Evolutionary conservation across 2,329 filamentous ascomycete species (phyloP).

Genomic region (Talaromyces sp.): DNA sequence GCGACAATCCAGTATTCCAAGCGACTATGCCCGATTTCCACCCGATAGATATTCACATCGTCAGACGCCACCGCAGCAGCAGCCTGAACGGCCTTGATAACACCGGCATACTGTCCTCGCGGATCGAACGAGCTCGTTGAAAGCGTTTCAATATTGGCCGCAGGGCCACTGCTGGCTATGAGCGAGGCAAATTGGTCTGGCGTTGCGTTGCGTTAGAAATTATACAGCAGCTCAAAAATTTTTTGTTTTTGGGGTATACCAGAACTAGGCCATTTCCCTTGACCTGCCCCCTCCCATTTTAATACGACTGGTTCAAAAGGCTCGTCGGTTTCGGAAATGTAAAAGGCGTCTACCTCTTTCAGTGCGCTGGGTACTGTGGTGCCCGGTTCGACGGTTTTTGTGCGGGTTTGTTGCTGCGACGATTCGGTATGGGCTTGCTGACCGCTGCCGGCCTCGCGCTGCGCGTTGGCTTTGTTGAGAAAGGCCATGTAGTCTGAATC

Average conservation of each 20-base stretch:
- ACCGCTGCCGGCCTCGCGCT: constrained; percentile 38
- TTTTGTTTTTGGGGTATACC: no score
- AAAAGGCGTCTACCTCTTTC: constrained; percentile 57
- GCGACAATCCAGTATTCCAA: constrained; percentile 77
- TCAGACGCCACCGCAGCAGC: constrained; percentile 16
- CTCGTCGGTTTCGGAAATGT: constrained; percentile 79
- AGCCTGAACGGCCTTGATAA: constrained; percentile 50
- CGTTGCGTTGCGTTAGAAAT: not conserved
- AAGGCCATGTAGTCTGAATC: constrained; percentile 83
- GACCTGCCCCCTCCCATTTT: constrained; percentile 43
- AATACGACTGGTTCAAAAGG: constrained; percentile 74
- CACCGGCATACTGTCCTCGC: constrained; percentile 58
- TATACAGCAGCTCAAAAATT: not conserved
- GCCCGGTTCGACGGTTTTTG: constrained; percentile 39
- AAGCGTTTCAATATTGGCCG: constrained; percentile 54
- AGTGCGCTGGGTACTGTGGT: constrained; percentile 59
- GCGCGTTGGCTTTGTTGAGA: constrained; percentile 78
- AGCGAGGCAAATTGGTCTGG: constrained; percentile 66
- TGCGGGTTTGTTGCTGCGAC: constrained; percentile 26
- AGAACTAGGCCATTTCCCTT: constrained; percentile 29
- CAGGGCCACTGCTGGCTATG: constrained; percentile 35
- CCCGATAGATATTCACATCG: constrained; percentile 70
- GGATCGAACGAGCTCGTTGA: constrained; percentile 69
- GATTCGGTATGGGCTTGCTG: constrained; percentile 13
- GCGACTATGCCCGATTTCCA: constrained; percentile 58